Base-by-base conservation (phyloP, 2,329 filamentous ascomycete species). In the Botrytis elliptica region DNA sequence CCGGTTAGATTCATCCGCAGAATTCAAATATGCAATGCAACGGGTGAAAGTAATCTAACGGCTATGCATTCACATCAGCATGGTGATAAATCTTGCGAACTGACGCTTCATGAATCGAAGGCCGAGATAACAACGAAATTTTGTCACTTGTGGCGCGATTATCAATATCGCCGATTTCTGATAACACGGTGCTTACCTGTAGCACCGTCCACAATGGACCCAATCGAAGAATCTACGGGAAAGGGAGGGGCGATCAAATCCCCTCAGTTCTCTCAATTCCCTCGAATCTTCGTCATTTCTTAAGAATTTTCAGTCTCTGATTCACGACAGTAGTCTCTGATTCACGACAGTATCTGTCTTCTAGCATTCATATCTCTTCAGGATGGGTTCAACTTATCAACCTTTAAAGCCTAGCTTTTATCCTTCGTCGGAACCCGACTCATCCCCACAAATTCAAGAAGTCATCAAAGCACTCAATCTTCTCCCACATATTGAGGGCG, bases 401-500 rank as follows among this genome's bases (percentile, higher is more conserved):
- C 38, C 44, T 38, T 36, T 71, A 20, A 79, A 77, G 68, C 80
- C 81, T 55, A 74, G 75, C 74, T 82, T 80, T 60, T 66, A 60
- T 42, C 75, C 76, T 49, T 75, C 77, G 44, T 70, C 77, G 52
- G 67, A 74, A n/a, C 71, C 76, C 62, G 64, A 79, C 46, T 82
- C 85, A 78, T 66, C 81, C 14, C 74, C 81, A 40, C 70, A 73
- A 52, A 81, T 85, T 67, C 78, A 81, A 71, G 73, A 76, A 29
- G 80, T 85, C 46, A 85, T 88, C 78, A 73, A 77, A 52, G 76
- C 82, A 33, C 84, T 91, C 67, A 77, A 82, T 36, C 84, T 91
- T 40, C 79, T 83, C 66, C 82, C 85, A 14, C 89, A 92, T 81
- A 85, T 88, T 62, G 89, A 92, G 82, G 90, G 90, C 70, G 89